Percentiles rank a stretch among this genome's conserved stretches.
Conservation (phyloP, 2,329 filamentous ascomycete species). For the Zasmidium angulare region DNA sequence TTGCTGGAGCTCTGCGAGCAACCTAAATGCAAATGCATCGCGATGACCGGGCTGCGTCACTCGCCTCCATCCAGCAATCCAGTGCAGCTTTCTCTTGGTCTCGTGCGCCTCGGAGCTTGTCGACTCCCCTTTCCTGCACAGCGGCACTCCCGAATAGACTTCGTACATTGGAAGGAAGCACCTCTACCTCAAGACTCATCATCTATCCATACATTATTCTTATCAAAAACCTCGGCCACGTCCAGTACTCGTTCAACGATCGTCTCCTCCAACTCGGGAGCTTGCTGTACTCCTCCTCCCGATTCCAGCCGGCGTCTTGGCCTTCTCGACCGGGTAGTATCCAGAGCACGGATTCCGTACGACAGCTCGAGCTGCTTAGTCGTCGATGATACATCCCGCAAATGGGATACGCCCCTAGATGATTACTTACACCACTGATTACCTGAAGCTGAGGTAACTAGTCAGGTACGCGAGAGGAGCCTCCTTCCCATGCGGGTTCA, state of each 20-base stretch:
- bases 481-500: background rate
- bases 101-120: slow-evolving; percentile 3
- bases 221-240: background rate
- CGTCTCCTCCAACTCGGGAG: background rate
- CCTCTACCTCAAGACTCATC: background rate
- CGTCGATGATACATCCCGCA: background rate
- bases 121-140: background rate
- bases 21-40: background rate
- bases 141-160: too few relatives aligned
- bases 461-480: background rate
- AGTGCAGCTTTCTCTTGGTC: background rate
- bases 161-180: too few relatives aligned
- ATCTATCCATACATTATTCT: background rate
- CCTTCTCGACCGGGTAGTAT: background rate
- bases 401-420: background rate
- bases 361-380: background rate
- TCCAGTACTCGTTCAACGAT: background rate
- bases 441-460: background rate
- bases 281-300: background rate
- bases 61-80: background rate
- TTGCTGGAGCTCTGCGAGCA: background rate
- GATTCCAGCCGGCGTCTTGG: background rate
- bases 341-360: too few relatives aligned
- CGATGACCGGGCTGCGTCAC: slow-evolving; percentile 4
- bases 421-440: background rate